Evolutionary conservation across 106 monocot species (phyloP).

Genomic region (Dendrobium officinale): DNA sequence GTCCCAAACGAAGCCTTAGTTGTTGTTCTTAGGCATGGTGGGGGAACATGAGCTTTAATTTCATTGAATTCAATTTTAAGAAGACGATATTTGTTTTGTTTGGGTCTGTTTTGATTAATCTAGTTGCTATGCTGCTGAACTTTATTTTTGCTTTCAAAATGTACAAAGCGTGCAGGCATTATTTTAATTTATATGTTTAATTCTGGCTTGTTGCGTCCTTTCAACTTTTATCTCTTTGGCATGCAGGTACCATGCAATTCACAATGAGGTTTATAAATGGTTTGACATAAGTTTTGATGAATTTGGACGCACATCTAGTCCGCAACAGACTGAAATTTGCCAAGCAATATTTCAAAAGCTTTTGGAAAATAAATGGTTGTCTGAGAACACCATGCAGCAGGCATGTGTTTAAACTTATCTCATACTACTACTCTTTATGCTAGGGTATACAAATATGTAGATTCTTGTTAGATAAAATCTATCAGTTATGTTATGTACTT

Average conservation of each 20-base stretch:
- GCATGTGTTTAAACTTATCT: conserved; percentile 16
- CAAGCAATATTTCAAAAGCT: conserved; percentile 81
- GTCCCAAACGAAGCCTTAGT: too few relatives aligned
- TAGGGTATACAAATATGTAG: background rate
- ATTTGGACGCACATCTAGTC: conserved; percentile 85
- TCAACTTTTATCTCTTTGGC: background rate
- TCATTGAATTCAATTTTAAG: background rate
- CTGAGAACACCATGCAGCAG: conserved; percentile 90
- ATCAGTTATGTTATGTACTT: background rate
- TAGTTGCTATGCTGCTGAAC: background rate
- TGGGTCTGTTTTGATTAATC: background rate
- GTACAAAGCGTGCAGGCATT: background rate
- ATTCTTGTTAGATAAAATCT: background rate
- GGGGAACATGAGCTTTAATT: background rate
- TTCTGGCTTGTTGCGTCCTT: background rate
- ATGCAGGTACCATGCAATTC: conserved; percentile 79
- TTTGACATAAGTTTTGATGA: conserved; percentile 87
- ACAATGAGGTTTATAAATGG: conserved; percentile 84
- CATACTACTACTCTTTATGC: background rate
- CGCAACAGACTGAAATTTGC: conserved; percentile 85
- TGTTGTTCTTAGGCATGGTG: background rate
- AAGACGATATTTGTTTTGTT: background rate
- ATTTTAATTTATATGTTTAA: background rate
- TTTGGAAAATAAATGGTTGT: conserved; percentile 73
- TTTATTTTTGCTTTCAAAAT: background rate